phyloP scores from a whole-genome alignment of 768 basidiomycete genomes.

The Pleurotus ostreatus region DNA sequence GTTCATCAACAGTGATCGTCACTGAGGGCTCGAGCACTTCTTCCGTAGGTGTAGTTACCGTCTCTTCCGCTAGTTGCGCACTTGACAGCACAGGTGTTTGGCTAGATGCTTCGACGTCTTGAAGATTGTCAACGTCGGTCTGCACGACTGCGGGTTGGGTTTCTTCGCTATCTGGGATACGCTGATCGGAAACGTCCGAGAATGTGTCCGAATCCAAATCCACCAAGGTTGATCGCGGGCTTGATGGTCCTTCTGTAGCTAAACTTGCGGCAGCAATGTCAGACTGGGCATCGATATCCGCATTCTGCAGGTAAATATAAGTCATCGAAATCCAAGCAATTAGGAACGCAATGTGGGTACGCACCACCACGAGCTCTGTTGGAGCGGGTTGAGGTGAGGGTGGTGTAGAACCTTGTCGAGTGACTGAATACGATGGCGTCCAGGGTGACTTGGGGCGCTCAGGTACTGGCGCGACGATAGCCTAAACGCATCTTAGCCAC shows the following conservation, averaged over 20 bases:
- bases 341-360: too few species aligned
- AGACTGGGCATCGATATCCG: background rate
- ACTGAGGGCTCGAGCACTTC: background rate
- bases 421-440: constrained; percentile 32
- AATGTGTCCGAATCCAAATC: background rate
- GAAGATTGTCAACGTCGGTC: too few species aligned
- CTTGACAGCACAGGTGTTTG: background rate
- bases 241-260: background rate
- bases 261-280: background rate
- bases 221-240: background rate
- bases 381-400: background rate
- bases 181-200: background rate
- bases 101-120: background rate
- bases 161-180: background rate
- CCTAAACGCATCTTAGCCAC: too few species aligned
- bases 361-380: background rate
- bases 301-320: background rate
- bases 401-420: constrained; percentile 21
- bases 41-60: background rate
- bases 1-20: background rate
- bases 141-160: too few species aligned
- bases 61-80: background rate
- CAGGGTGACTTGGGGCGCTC: constrained; percentile 29
- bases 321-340: too few species aligned
- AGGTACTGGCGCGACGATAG: background rate